These are phyloP conservation scores for Paratrypanosoma confusum DNA, from an alignment of 208 protist species.

Conservation along the genomic window DNA sequence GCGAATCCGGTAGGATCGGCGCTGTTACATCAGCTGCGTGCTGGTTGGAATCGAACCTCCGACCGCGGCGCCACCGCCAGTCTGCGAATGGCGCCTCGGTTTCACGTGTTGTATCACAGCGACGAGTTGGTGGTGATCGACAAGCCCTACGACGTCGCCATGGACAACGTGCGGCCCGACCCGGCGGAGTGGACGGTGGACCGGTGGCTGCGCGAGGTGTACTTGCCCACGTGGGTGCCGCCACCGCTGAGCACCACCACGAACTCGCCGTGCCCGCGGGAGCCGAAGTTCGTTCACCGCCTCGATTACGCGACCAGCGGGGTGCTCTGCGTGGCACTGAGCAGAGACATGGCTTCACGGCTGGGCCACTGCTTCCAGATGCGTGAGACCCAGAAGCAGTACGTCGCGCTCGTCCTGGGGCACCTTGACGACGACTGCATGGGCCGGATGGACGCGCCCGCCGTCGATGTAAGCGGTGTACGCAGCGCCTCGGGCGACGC, in stretches of 20 bases:
- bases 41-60: neutral
- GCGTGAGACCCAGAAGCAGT: constrained; percentile 64
- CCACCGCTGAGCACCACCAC: neutral
- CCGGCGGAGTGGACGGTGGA: too few relatives aligned
- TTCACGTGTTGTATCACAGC: constrained; percentile 46
- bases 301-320: constrained; percentile 87
- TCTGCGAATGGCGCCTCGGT: neutral
- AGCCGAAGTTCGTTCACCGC: constrained; percentile 86
- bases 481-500: too few relatives aligned
- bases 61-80: neutral
- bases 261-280: constrained; percentile 24
- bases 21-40: neutral
- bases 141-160: constrained; percentile 76
- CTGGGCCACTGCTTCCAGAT: constrained; percentile 82
- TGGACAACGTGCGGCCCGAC: constrained; percentile 34
- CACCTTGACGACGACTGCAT: constrained; percentile 34
- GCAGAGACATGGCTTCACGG: constrained; percentile 54
- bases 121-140: constrained; percentile 74
- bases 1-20: too few relatives aligned
- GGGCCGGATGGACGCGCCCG: too few relatives aligned
- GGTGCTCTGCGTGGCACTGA: constrained; percentile 81
- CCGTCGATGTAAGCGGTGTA: too few relatives aligned
- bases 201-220: too few relatives aligned
- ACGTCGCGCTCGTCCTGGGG: constrained; percentile 68
- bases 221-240: too few relatives aligned